Base-by-base conservation (phyloP, 2,329 filamentous ascomycete genomes). In the Cadophora malorum region DNA sequence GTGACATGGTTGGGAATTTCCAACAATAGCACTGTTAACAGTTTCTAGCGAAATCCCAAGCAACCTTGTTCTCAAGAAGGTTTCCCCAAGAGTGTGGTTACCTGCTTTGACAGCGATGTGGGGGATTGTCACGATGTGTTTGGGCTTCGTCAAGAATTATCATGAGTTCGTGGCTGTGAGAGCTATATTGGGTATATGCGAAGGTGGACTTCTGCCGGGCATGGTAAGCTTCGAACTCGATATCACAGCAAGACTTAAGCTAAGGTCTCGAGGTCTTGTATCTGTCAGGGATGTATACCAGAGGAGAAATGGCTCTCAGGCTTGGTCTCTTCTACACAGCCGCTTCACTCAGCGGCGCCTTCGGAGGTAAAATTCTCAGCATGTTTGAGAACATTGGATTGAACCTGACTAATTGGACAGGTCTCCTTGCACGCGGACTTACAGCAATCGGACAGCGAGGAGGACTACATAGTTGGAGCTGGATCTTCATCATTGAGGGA, bases 311-410 rank as follows among this genome's bases (percentile, higher is more conserved):
- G 71, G 74, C 74, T 8, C 58, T 77, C 89, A 91, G 89, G 4
- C 89, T 91, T 61, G 89, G 88, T 35, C 79, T 91, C 6, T 91
- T 91, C 74, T 91, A 90, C 75, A 90, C 88, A 0, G 87, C 88
- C 1, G 88, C 88, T 0, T 89, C 88, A 0, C 78, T 91, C 5
- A 89, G 87, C 0, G 87, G 87, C 33, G 83, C 82, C 7, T 84
- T 85, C 70, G 83, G 81, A 0, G 88, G 84, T 79, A 53, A 10
- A 16, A 7, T 38, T 55, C 28, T 28, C 28, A 28, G 28, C 28
- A 28, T 28, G 28, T 5, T 28, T 3, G 28, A 5, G 28, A 5
- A 28, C 5, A 28, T 28, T 28, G 28, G 21, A 12, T 25, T n/a
- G 1, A 1, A 55, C 2, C n/a, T 55, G 38, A 64, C 33, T 7